These are phyloP conservation scores for Parastagonospora avenae DNA, from an alignment of 2,329 filamentous ascomycete genomes.

Conservation along the genomic window DNA sequence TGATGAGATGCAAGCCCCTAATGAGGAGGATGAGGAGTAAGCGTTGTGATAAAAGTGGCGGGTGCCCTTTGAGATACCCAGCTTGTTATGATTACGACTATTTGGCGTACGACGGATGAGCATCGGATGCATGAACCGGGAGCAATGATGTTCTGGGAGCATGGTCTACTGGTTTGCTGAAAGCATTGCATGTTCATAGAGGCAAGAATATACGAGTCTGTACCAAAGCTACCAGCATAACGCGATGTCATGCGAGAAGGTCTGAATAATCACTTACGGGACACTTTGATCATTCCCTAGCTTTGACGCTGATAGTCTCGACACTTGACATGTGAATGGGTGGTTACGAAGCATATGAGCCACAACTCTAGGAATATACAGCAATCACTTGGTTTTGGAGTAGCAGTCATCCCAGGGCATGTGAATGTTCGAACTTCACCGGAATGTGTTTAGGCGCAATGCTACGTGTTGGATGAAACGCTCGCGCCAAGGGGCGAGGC, in stretches of 20 bases:
- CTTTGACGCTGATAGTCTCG: too few relatives aligned
- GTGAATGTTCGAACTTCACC: too few relatives aligned
- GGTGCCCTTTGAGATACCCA: conserved; percentile 24
- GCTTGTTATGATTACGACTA: conserved; percentile 24
- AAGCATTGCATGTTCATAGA: background rate
- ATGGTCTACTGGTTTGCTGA: background rate
- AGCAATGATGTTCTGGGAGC: background rate
- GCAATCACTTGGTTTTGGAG: too few relatives aligned
- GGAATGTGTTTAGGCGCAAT: conserved; percentile 1
- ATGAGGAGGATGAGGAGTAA: conserved; percentile 62
- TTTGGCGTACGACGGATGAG: conserved; percentile 26
- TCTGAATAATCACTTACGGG: too few relatives aligned
- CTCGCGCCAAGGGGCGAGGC: conserved; percentile 8
- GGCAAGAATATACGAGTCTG: too few relatives aligned
- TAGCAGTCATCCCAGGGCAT: too few relatives aligned
- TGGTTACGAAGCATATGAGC: too few relatives aligned
- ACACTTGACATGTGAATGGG: too few relatives aligned
- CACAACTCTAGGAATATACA: too few relatives aligned
- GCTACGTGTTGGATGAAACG: conserved; percentile 6
- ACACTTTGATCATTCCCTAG: too few relatives aligned
- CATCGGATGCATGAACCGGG: conserved; percentile 1
- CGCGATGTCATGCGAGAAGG: too few relatives aligned
- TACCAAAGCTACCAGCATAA: too few relatives aligned
- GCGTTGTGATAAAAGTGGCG: background rate
- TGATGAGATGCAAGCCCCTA: conserved; percentile 67